A percentile compares a stretch with the other conserved stretches of the same genome.
Evolutionary conservation across 2,329 filamentous ascomycete genomes (phyloP).

Genomic region (Venturia nashicola): DNA sequence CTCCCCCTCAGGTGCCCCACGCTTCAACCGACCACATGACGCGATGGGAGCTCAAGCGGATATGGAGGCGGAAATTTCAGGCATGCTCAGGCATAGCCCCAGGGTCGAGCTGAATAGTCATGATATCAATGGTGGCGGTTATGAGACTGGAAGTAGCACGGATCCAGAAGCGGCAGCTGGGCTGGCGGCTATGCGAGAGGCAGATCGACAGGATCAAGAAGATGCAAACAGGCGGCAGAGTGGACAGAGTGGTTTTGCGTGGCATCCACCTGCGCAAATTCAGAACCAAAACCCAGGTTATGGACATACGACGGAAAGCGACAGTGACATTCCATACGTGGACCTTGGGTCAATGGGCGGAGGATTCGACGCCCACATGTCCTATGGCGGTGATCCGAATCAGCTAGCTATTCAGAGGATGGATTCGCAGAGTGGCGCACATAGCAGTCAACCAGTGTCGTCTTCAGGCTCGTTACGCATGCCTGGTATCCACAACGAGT

Average conservation of each 20-base stretch:
- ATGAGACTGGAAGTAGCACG: conserved; percentile 52
- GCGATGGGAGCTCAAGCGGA: conserved; percentile 37
- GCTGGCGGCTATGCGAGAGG: conserved; percentile 69
- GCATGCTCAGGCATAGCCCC: conserved; percentile 26
- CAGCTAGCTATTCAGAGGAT: conserved; percentile 23
- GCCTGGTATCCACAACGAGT: conserved; percentile 29
- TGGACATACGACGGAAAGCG: conserved; percentile 39
- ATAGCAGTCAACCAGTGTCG: conserved; percentile 27
- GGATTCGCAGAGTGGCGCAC: conserved; percentile 18
- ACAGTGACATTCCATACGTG: conserved; percentile 59
- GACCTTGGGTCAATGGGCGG: conserved; percentile 67
- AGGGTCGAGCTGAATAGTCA: conserved; percentile 23
- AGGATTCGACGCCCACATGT: conserved; percentile 51
- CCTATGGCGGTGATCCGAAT: conserved; percentile 43
- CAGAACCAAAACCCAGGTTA: conserved; percentile 12
- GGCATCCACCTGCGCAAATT: conserved; percentile 34
- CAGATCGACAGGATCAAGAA: conserved; percentile 62
- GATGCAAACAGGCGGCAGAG: conserved; percentile 47
- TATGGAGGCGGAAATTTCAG: conserved; percentile 44
- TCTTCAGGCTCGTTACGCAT: conserved; percentile 33
- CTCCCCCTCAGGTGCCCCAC: conserved; percentile 18
- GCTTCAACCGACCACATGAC: conserved; percentile 15
- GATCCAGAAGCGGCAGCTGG: conserved; percentile 82
- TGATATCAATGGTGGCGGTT: conserved; percentile 22
- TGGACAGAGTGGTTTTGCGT: conserved; percentile 33